A percentile compares a stretch with the other conserved stretches of the same genome.
Conservation (phyloP, 2,329 filamentous ascomycete species). For the Nothomitra cinnamomea region DNA sequence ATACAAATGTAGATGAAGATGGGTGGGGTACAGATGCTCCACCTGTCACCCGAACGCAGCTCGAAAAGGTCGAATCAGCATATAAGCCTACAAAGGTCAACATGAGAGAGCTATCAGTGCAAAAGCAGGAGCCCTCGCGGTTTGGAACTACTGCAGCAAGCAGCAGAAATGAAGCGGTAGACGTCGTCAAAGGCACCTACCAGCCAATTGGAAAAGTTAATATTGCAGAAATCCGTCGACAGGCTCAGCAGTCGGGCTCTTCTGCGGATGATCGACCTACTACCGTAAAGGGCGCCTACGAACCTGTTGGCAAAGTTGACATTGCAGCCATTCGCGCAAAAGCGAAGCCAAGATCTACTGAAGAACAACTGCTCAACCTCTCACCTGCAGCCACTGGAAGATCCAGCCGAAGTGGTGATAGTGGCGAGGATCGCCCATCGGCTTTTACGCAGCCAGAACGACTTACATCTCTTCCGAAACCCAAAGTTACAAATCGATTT, state of each 20-base stretch:
- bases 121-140: constrained; percentile 49
- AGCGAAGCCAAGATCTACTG: constrained; percentile 45
- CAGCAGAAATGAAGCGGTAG: constrained; percentile 30
- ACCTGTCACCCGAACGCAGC: constrained; percentile 66
- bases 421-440: constrained; percentile 47
- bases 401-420: constrained; percentile 22
- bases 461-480: constrained; percentile 77
- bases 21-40: constrained; percentile 93
- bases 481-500: constrained; percentile 86
- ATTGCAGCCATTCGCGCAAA: constrained; percentile 83
- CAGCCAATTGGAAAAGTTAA: constrained; percentile 96
- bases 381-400: constrained; percentile 28
- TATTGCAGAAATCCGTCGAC: constrained; percentile 70
- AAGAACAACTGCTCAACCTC: constrained; percentile 13
- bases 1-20: constrained; percentile 55
- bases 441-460: constrained; percentile 64
- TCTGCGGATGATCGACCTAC: constrained; percentile 59
- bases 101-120: constrained; percentile 65
- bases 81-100: constrained; percentile 96
- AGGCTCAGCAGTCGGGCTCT: constrained; percentile 44
- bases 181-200: constrained; percentile 73
- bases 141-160: constrained; percentile 29
- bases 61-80: constrained; percentile 82
- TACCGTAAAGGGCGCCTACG: constrained; percentile 80
- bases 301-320: constrained; percentile 91